Evolutionary conservation across 2,329 filamentous ascomycete species (phyloP).

Genomic region (Cadophora luteo-olivacea): DNA sequence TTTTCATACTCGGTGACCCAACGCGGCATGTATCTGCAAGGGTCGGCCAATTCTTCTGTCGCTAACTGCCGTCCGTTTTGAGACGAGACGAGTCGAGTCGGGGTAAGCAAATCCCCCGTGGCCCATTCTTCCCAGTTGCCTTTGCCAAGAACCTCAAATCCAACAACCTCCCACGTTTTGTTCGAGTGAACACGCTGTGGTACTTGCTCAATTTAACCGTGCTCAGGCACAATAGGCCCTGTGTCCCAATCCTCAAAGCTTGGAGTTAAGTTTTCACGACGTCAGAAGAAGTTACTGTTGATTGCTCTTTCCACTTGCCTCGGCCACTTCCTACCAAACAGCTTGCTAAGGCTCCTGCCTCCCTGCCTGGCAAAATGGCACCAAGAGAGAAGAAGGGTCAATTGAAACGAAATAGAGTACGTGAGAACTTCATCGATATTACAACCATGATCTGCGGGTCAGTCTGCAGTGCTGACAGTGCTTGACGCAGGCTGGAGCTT

Average conservation of each 20-base stretch:
- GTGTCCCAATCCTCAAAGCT: neutral
- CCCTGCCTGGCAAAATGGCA: constrained; percentile 44
- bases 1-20: constrained; percentile 16
- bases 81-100: constrained; percentile 2
- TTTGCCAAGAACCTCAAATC: constrained; percentile 13
- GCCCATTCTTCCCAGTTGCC: neutral
- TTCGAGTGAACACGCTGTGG: neutral
- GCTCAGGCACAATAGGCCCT: constrained; percentile 20
- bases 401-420: constrained; percentile 81
- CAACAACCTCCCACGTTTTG: constrained; percentile 12
- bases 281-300: neutral
- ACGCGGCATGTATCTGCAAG: constrained; percentile 3
- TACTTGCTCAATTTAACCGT: constrained; percentile 25
- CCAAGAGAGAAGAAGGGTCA: constrained; percentile 77
- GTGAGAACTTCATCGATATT: constrained; percentile 43
- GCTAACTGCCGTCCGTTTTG: constrained; percentile 2
- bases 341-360: constrained; percentile 1
- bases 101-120: constrained; percentile 16
- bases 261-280: neutral
- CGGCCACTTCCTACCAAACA: neutral
- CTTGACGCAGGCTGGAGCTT: constrained; percentile 32
- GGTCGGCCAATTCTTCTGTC: neutral
- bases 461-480: constrained; percentile 32
- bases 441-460: constrained; percentile 2
- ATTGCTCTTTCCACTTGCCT: constrained; percentile 3